phyloP scores from a whole-genome alignment of 2,329 filamentous ascomycete species.

The Aureobasidium mangrovei region DNA sequence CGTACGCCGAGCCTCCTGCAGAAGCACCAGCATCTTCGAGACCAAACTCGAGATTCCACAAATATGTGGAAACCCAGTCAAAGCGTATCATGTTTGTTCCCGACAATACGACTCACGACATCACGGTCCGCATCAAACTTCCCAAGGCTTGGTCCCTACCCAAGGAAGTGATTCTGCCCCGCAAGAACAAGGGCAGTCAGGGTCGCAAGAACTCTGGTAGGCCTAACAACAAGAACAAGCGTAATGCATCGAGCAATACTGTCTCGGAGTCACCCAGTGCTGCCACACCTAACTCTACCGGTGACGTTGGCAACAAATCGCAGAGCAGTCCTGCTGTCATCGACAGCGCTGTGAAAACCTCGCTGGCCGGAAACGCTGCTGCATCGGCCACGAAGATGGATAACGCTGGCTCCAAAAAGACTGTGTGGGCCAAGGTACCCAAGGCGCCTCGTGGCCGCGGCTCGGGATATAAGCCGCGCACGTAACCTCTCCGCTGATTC shows the following conservation, averaged over 20 bases:
- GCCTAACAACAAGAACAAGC: constrained; percentile 12
- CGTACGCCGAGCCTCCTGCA: constrained; percentile 17
- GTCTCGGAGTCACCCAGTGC: neutral
- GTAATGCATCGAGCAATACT: neutral
- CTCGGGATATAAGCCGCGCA: neutral
- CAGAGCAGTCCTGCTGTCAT: neutral
- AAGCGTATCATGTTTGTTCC: neutral
- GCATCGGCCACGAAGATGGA: neutral
- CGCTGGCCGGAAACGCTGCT: neutral
- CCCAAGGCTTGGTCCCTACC: neutral
- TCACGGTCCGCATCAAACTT: constrained; percentile 6
- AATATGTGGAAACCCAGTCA: constrained; percentile 4
- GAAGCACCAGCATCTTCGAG: neutral
- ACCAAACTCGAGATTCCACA: constrained; percentile 5
- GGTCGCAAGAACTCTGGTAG: constrained; percentile 1
- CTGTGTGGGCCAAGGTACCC: neutral
- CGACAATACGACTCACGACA: neutral
- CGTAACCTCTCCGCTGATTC: neutral
- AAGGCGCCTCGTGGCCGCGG: constrained; percentile 2
- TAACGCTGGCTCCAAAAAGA: neutral
- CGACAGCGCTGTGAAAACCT: neutral
- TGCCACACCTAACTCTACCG: neutral
- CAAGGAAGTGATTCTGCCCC: neutral
- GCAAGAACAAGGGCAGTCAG: neutral
- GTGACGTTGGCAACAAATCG: neutral